phyloP scores from a whole-genome alignment of 2,329 filamentous ascomycete species.

The Claviceps paspali region DNA sequence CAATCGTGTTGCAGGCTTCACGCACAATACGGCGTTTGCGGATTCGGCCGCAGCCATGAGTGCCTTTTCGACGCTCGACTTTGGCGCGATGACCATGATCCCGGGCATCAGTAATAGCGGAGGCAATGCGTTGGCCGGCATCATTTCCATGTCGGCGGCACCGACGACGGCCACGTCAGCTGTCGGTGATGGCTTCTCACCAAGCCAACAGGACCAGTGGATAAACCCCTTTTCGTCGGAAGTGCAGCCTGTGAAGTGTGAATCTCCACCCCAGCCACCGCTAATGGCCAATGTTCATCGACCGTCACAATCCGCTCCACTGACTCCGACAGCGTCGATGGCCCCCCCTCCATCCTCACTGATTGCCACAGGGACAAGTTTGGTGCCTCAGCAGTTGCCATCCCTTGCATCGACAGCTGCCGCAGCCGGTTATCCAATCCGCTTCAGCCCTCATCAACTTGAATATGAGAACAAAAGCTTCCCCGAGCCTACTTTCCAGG shows the following conservation, averaged over 20 bases:
- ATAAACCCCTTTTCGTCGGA: constrained; percentile 17
- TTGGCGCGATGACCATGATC: constrained; percentile 30
- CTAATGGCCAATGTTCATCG: constrained; percentile 17
- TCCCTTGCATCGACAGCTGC: constrained; percentile 5
- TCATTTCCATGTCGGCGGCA: constrained; percentile 21
- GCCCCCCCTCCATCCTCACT: constrained; percentile 6
- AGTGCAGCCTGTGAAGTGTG: constrained; percentile 10
- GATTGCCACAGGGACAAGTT: constrained; percentile 1
- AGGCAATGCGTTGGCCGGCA: constrained; percentile 8
- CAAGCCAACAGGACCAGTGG: constrained; percentile 23
- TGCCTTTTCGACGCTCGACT: constrained; percentile 26
- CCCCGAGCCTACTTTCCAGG: constrained; percentile 30
- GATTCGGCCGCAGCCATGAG: constrained; percentile 23
- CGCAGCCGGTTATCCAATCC: constrained; percentile 18
- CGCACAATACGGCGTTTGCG: constrained; percentile 29
- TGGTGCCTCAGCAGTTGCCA: constrained; percentile 4
- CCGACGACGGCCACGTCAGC: constrained; percentile 11
- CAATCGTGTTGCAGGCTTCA: constrained; percentile 33
- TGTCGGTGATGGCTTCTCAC: constrained; percentile 17
- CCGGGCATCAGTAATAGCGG: constrained; percentile 23
- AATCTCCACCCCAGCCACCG: constrained; percentile 11
- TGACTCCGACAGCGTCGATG: constrained; percentile 12
- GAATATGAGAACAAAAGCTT: constrained; percentile 32
- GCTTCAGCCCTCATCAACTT: constrained; percentile 33
- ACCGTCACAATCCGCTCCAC: constrained; percentile 16